Base-by-base conservation (phyloP, 129 eudicot species). In the Flaveria linearis region DNA sequence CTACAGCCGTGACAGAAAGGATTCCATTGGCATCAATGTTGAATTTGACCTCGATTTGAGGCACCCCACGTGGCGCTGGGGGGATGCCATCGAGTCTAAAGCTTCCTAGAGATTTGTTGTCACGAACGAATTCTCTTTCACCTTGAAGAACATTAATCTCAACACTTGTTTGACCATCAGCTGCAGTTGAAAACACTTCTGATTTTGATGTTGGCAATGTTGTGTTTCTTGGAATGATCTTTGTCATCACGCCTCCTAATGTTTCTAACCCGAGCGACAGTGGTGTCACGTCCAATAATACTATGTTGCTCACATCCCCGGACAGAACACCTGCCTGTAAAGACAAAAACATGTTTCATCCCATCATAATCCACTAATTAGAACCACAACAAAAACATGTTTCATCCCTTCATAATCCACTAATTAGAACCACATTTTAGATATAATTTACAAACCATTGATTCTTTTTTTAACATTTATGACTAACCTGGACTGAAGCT, bases 21-120 rank as follows among this genome's bases (percentile, higher is more conserved):
- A 92, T 87, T 7, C 97, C 97, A 60, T 92, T 92, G 62, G 97
- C 96, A 75, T 92, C 97, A 26, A 92, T 92, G 51, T 92, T 96
- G n/a, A 89, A 92, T 66, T 87, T 89, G 52, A 92, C 96, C 81
- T 92, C 96, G 1, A 92, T 89, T 75, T 92, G 97, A 10, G 97
- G 97, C 43, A 92, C 96, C 33, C 97, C 97, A 9, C 96, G 88
- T 10, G 97, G 97, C 26, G 96, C 93, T 18, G 97, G 96, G 0
- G 96, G 97, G 42, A 92, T 92, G 2, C 97, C 96, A 66, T 89
- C 97, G 18, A 92, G 78, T 2, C 96, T 82, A 69, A 92, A 92
- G 76, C 96, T 89, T 72, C 97, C 97, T 0, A 92, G 70, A 52
- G 93, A 89, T 56, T 89, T 92, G 58, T 92, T 92, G 78, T 92